Evolutionary conservation across 495 filamentous ascomycete species (phyloP).

Genomic region (Cryomyces minteri): DNA sequence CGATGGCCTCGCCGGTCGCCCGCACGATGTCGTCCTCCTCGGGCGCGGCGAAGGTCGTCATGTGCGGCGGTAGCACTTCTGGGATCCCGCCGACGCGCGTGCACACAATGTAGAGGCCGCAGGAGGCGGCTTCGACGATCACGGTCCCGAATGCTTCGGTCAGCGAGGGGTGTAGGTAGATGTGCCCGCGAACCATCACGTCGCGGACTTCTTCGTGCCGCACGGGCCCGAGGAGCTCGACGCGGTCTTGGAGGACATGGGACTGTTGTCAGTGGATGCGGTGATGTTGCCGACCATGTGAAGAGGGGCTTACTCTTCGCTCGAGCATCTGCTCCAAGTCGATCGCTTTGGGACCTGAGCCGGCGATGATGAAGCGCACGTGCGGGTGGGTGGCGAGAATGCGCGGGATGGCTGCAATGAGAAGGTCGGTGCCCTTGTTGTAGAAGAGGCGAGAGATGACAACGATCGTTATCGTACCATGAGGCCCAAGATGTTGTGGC

Average conservation of each 20-base stretch:
- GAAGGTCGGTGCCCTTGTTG: constrained; percentile 92
- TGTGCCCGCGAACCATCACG: constrained; percentile 95
- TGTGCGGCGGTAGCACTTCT: constrained; percentile 80
- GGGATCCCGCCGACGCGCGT: constrained; percentile 94
- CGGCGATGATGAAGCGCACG: constrained; percentile 92
- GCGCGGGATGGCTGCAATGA: constrained; percentile 85
- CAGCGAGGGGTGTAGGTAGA: constrained; percentile 86
- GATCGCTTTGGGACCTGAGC: constrained; percentile 88
- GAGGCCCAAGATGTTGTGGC: constrained; percentile 43
- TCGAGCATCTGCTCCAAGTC: constrained; percentile 97
- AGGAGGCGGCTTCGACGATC: constrained; percentile 89
- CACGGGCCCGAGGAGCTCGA: constrained; percentile 78
- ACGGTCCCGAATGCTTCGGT: constrained; percentile 97
- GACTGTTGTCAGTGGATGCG: no score
- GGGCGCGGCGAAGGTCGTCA: constrained; percentile 85
- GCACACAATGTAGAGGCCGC: constrained; percentile 88
- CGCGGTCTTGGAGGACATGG: constrained; percentile 54
- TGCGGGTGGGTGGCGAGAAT: constrained; percentile 78
- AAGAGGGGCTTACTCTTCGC: constrained; percentile 40
- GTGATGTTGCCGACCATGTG: not conserved
- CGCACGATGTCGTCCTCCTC: constrained; percentile 81
- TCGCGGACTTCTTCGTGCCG: constrained; percentile 93
- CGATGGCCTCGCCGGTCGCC: constrained; percentile 69
- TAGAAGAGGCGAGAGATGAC: constrained; percentile 96
- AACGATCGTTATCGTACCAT: constrained; percentile 85